Evolutionary conservation across 2,329 filamentous ascomycete species (phyloP), one percentile per base, ranked within the genome.

Genomic region (Penicillium paneum): DNA sequence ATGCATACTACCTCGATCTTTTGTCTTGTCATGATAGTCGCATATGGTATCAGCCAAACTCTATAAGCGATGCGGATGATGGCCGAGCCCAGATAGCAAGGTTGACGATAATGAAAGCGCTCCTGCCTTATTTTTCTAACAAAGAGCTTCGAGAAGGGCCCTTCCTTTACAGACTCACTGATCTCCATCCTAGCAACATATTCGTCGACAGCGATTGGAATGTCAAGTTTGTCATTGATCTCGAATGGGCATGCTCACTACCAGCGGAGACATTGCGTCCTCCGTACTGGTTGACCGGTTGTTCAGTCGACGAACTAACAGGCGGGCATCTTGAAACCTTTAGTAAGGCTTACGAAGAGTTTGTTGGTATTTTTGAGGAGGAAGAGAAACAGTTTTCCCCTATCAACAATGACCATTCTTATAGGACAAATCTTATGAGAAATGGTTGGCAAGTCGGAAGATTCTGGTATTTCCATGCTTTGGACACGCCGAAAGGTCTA

Each of bases 121-220:
- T 60, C 35, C 54, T 53, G 38, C 64, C 45, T 56, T 71, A 59
- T 43, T 72, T 57, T 66, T 64, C 58, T 28, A 58, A 56, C 5
- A 52, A 59, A 21, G 69, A 73, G 55, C 58, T 69, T 21, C 63
- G 68, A 5, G 43, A 67, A 17, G 72, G 73, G 1, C 71, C 71
- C 1, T 76, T 73, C 49, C 45, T 70, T 12, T 62, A 66, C 45
- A 56, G 47, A 1, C 59, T 77, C 21, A 75, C 71, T 17, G 73
- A 77, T 55, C 57, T 77, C 12, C 68, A 76, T 49, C 61, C 61
- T 42, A 72, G 68, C 50, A 76, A 78, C 47, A 68, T 71, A 17
- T 66, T 70, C 44, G 68, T 71, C 8, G 66, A 71, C 46, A 29
- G 56, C 5, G 36, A 70, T 19, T 71, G 62, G 68, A 58, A 67